A percentile compares a stretch with the other conserved stretches of the same genome.
Evolutionary conservation across 805 yeast species (phyloP).

Genomic region (Diddensiella santjacobensis): DNA sequence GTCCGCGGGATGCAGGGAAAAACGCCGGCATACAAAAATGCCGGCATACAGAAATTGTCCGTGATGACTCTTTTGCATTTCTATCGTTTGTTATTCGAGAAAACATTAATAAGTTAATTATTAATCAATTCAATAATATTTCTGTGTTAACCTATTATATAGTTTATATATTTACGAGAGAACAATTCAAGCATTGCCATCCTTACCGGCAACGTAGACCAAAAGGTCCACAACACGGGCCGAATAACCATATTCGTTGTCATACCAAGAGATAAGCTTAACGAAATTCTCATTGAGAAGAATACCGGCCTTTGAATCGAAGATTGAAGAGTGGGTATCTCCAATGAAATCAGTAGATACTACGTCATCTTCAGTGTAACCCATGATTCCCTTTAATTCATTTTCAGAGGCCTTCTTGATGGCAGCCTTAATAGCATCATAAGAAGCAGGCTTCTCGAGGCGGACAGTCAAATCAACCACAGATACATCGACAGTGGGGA

Average conservation of each 20-base stretch:
- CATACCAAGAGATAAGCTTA: slow-evolving; percentile 92
- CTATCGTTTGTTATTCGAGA: no score
- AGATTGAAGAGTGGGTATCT: slow-evolving; percentile 81
- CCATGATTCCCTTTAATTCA: slow-evolving; percentile 73
- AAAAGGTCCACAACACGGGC: slow-evolving; percentile 92
- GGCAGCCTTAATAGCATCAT: slow-evolving; percentile 77
- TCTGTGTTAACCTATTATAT: no score
- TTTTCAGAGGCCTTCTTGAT: slow-evolving; percentile 75
- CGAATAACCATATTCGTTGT: slow-evolving; percentile 94
- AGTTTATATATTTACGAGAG: no score
- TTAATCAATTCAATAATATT: no score
- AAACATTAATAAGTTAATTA: no score
- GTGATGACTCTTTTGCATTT: no score
- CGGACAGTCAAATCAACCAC: slow-evolving; percentile 90
- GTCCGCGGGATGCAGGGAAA: no score
- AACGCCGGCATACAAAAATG: no score
- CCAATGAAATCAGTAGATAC: slow-evolving; percentile 87
- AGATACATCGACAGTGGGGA: slow-evolving; percentile 90
- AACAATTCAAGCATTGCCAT: slow-evolving; percentile 4
- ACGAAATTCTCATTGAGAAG: slow-evolving; percentile 81
- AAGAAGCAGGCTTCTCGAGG: slow-evolving; percentile 69
- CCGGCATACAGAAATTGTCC: no score
- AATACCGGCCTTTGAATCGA: slow-evolving; percentile 90
- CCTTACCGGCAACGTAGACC: slow-evolving; percentile 68
- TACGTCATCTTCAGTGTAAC: slow-evolving; percentile 90